Percentiles rank a stretch among this genome's conserved stretches.
phyloP scores from a whole-genome alignment of 352 stramenopile species.

The Phytopythium cucurbitacearum region DNA sequence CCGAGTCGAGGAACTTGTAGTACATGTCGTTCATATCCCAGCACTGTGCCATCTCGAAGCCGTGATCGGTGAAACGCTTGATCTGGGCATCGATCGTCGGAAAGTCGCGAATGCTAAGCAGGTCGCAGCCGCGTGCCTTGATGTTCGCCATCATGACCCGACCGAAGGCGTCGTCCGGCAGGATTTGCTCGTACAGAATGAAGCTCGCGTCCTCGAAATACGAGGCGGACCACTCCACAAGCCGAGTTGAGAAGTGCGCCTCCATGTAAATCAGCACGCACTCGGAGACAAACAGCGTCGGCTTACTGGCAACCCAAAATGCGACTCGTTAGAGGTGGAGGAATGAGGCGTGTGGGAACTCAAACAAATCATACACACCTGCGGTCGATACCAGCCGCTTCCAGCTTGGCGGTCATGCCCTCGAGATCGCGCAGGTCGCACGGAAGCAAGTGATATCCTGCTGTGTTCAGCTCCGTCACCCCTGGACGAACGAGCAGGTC shows the following conservation, averaged over 20 bases:
- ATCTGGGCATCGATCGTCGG: conserved; percentile 73
- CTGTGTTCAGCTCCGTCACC: conserved; percentile 58
- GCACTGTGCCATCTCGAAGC: conserved; percentile 70
- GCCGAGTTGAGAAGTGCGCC: conserved; percentile 61
- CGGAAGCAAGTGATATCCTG: conserved; percentile 74
- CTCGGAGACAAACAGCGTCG: conserved; percentile 87
- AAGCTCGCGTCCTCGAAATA: conserved; percentile 80
- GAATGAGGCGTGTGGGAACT: background rate
- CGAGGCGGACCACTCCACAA: conserved; percentile 62
- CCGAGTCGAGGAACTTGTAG: conserved; percentile 78
- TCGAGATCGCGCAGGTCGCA: conserved; percentile 71
- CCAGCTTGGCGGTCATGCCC: conserved; percentile 46
- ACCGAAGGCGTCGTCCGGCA: conserved; percentile 87
- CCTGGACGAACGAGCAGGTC: conserved; percentile 10
- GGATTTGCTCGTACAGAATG: conserved; percentile 89
- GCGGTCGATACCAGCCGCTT: conserved; percentile 46
- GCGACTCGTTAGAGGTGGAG: background rate
- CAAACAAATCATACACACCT: conserved; percentile 6
- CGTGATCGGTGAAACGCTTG: conserved; percentile 58
- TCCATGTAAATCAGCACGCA: conserved; percentile 93
- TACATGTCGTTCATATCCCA: conserved; percentile 92
- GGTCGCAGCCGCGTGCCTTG: conserved; percentile 82
- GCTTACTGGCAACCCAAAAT: conserved; percentile 13
- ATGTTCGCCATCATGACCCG: conserved; percentile 91
- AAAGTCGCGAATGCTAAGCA: conserved; percentile 83